Base-by-base conservation (phyloP, 2,329 filamentous ascomycete species). In the Aspergillus sp. region DNA sequence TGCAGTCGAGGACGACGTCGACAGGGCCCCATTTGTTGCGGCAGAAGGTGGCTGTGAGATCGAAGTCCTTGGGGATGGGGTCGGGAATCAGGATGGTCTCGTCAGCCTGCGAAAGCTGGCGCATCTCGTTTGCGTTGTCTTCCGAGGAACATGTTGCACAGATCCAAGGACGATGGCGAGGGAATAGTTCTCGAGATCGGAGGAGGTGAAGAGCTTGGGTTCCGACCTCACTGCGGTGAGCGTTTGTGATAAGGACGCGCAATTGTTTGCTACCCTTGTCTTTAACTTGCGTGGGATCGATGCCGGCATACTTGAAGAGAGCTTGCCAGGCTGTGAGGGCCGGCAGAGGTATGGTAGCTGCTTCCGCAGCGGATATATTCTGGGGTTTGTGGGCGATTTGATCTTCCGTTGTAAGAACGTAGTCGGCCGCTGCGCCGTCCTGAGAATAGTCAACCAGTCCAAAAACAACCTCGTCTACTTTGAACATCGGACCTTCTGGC, bases 281-380 rank as follows among this genome's bases (percentile, higher is more conserved):
- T 31, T 56, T 58, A 11, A 41, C 50, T 37, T 61, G 52, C 41
- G 53, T 64, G n/a, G 66, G 64, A 52, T 74, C 67, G 44, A 77
- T 61, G 3, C 64, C 65, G 6, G 69, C 73, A 58, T 76, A 69
- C 14, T 58, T 64, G 58, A 77, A 77, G 27, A 78, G 64, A 3
- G 73, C 74, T 63, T 78, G 74, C 73, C 75, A 79, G 9, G 73
- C 77, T 31, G 73, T 77, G 52, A 79, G 66, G 6, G 68, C 71
- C 2, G 73, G 70, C 5, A 76, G 60, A 0, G 76, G 75, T 11
- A 79, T 66, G 4, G 75, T 70, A 6, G 72, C 70, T 2, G 73
- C 73, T 51, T 73, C 69, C 4, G 65, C 65, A 0, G 69, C 65
- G 17, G 65, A 67, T 27, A 77, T 65, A 57, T 75, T 77, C n/a